phyloP scores from a whole-genome alignment of 2,329 filamentous ascomycete genomes.

The Zymoseptoria pseudotritici region DNA sequence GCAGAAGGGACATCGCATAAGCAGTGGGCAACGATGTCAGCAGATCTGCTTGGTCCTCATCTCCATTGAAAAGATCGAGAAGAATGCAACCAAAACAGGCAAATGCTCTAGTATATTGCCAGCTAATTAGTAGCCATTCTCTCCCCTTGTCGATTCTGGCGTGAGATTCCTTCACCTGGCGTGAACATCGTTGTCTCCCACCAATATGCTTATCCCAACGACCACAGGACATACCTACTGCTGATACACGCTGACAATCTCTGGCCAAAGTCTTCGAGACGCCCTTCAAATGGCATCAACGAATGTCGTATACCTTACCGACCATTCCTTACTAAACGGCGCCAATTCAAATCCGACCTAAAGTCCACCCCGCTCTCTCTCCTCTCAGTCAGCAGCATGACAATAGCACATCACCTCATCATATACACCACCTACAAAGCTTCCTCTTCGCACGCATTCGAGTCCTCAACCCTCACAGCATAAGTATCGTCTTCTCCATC shows the following conservation, averaged over 20 bases:
- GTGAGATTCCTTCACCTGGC: not conserved
- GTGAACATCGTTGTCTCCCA: too few relatives aligned
- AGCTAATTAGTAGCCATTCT: not conserved
- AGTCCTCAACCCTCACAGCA: not conserved
- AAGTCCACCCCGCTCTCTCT: not conserved
- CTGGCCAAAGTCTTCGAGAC: too few relatives aligned
- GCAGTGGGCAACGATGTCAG: too few relatives aligned
- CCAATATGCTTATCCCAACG: too few relatives aligned
- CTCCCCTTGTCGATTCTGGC: not conserved
- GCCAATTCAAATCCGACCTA: not conserved
- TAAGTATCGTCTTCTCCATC: constrained; percentile 7
- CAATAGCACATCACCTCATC: not conserved
- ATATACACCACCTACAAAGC: not conserved
- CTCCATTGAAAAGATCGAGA: too few relatives aligned
- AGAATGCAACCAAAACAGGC: too few relatives aligned
- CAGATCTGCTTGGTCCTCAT: too few relatives aligned
- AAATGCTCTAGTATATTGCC: too few relatives aligned
- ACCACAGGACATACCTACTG: too few relatives aligned
- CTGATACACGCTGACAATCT: too few relatives aligned
- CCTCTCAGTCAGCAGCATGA: not conserved
- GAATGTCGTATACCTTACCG: not conserved
- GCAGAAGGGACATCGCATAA: too few relatives aligned
- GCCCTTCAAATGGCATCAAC: too few relatives aligned
- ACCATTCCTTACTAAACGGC: not conserved
- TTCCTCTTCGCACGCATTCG: not conserved